Percentiles rank a stretch among this genome's conserved stretches.
Conservation (phyloP, 441 rosid species). For the Jatropha podagrica region DNA sequence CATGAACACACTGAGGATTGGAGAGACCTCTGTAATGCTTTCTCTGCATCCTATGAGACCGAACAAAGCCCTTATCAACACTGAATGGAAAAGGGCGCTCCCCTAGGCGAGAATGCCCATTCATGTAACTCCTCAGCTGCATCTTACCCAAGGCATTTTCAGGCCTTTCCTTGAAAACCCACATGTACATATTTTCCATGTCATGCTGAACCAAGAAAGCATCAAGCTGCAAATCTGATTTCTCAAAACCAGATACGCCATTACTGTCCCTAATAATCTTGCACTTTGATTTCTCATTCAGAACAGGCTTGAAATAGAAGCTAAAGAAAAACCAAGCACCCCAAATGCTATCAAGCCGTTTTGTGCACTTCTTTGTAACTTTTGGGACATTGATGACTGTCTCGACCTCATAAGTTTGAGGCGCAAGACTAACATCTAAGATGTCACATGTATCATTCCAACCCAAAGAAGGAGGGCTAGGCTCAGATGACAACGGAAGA, state of each 20-base stretch:
- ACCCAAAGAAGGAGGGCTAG: conserved; percentile 56
- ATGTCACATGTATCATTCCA: conserved; percentile 79
- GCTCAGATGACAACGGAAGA: conserved; percentile 73
- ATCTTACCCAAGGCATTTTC: conserved; percentile 88
- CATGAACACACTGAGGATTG: conserved; percentile 94
- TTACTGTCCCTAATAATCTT: conserved; percentile 62
- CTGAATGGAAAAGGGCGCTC: conserved; percentile 86
- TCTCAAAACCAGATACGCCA: conserved; percentile 78
- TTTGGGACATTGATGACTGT: conserved; percentile 58
- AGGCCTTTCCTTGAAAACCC: conserved; percentile 90
- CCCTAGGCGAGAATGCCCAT: conserved; percentile 87
- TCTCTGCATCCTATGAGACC: conserved; percentile 95
- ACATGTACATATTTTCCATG: conserved; percentile 96
- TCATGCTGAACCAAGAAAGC: conserved; percentile 89
- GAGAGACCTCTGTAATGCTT: conserved; percentile 93
- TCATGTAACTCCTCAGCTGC: conserved; percentile 93
- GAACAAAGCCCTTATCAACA: conserved; percentile 79
- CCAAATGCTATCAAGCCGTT: conserved; percentile 86
- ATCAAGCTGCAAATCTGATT: conserved; percentile 78
- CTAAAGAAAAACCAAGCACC: conserved; percentile 94
- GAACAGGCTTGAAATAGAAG: conserved; percentile 81
- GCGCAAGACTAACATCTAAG: conserved; percentile 65
- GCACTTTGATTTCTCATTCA: conserved; percentile 72
- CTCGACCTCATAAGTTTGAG: conserved; percentile 72
- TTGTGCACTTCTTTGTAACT: conserved; percentile 63